Evolutionary conservation across 208 protist genomes (phyloP).

Genomic region (Acanthamoeba lenticulata): DNA sequence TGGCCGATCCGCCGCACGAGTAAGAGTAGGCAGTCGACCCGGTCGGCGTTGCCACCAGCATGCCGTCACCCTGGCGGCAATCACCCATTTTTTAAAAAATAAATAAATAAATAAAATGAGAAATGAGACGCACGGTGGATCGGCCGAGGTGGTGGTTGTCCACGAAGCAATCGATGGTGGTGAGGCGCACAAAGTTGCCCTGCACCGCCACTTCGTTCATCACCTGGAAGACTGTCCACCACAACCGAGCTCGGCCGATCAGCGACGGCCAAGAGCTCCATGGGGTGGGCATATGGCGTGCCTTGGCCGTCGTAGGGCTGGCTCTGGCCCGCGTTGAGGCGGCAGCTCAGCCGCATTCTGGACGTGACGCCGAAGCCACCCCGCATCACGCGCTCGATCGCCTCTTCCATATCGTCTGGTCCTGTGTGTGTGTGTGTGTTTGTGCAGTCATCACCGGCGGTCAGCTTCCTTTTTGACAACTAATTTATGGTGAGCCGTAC

Average conservation of each 20-base stretch:
- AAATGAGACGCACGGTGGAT: not conserved
- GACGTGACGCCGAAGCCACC: conserved; percentile 17
- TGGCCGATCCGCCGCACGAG: not conserved
- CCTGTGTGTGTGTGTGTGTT: not conserved
- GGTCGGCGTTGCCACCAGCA: conserved; percentile 9
- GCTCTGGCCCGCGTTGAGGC: not conserved
- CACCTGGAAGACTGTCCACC: conserved; percentile 25
- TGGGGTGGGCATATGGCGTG: not conserved
- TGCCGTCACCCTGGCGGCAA: not conserved
- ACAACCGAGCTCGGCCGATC: no score
- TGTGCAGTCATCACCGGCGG: not conserved
- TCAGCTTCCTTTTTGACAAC: no score
- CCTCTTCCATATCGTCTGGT: not conserved
- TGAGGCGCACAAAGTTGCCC: not conserved
- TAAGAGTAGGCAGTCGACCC: conserved; percentile 27
- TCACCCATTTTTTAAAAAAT: not conserved
- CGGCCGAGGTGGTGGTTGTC: conserved; percentile 9
- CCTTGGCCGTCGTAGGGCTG: not conserved
- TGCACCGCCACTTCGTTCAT: conserved; percentile 60
- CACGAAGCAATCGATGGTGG: conserved; percentile 37
- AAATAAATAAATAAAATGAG: not conserved
- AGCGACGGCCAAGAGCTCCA: no score
- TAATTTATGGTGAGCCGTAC: not conserved
- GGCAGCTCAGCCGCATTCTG: conserved; percentile 12
- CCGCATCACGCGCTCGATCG: not conserved